These are phyloP conservation scores for Saxispiralis lemnorum DNA, from an alignment of 495 filamentous ascomycete species.

Conservation along the genomic window DNA sequence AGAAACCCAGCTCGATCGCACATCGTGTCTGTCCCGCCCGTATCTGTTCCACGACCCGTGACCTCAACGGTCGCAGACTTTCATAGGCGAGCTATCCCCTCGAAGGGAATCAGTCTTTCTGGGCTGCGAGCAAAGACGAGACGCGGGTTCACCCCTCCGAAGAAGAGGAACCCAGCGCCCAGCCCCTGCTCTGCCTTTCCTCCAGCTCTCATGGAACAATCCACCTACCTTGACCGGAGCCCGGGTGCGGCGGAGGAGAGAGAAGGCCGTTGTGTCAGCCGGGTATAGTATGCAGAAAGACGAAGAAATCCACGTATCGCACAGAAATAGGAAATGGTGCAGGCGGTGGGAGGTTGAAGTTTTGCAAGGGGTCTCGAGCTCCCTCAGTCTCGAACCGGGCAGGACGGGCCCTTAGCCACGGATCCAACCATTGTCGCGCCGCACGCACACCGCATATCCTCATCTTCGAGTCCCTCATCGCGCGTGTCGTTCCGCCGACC, in stretches of 20 bases:
- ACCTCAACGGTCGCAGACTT: slow-evolving; percentile 16
- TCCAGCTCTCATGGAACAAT: slow-evolving; percentile 4
- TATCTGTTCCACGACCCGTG: slow-evolving; percentile 16
- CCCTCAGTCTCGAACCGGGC: too few species aligned
- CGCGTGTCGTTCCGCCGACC: not conserved
- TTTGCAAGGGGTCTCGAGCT: not conserved
- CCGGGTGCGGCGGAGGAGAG: slow-evolving; percentile 6
- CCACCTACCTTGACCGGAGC: slow-evolving; percentile 2
- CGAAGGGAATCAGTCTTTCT: slow-evolving; percentile 4
- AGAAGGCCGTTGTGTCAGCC: slow-evolving; percentile 10
- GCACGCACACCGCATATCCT: not conserved
- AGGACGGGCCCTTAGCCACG: not conserved
- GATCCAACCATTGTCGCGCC: too few species aligned
- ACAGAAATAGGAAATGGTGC: not conserved
- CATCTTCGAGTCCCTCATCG: not conserved
- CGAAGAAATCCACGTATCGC: too few species aligned
- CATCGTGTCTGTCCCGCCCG: slow-evolving; percentile 12
- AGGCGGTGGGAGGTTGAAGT: not conserved
- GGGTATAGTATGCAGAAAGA: too few species aligned
- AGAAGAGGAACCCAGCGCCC: slow-evolving; percentile 2
- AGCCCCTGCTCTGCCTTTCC: slow-evolving; percentile 10
- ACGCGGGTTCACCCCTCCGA: slow-evolving; percentile 7
- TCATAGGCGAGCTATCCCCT: slow-evolving; percentile 4
- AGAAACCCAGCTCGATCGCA: not conserved
- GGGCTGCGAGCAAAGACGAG: slow-evolving; percentile 5